Conservation (phyloP, 2,329 filamentous ascomycete genomes). For the Fusarium sp. region DNA sequence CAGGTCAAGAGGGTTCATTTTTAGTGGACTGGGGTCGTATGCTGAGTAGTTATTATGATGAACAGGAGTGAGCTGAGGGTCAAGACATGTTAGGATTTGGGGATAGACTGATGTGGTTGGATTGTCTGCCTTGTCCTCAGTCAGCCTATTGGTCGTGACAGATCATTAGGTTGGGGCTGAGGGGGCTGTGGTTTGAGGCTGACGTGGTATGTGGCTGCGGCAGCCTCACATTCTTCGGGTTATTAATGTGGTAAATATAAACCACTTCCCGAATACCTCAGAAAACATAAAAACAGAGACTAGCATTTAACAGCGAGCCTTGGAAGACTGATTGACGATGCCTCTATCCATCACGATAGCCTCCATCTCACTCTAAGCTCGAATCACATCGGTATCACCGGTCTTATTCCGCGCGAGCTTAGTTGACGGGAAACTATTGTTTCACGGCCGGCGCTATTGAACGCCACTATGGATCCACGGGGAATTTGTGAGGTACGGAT, state of each 20-base stretch:
- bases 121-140: neutral
- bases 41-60: neutral
- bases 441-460: neutral
- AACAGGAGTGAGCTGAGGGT: neutral
- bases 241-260: too few species aligned
- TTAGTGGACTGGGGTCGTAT: too few species aligned
- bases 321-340: neutral
- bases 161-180: neutral
- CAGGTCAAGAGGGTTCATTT: too few species aligned
- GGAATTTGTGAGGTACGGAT: neutral
- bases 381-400: neutral
- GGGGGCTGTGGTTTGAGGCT: neutral
- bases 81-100: neutral
- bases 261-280: too few species aligned
- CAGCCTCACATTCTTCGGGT: neutral
- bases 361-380: too few species aligned
- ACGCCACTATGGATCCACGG: neutral
- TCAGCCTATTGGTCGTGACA: neutral
- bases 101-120: neutral
- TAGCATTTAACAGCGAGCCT: neutral
- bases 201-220: neutral
- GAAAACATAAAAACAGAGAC: too few species aligned
- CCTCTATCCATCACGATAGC: too few species aligned
- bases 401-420: neutral
- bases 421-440: neutral